These are phyloP conservation scores for Sporisorium reilianum DNA, from an alignment of 1,284 basidiomycete species.

Conservation along the genomic window DNA sequence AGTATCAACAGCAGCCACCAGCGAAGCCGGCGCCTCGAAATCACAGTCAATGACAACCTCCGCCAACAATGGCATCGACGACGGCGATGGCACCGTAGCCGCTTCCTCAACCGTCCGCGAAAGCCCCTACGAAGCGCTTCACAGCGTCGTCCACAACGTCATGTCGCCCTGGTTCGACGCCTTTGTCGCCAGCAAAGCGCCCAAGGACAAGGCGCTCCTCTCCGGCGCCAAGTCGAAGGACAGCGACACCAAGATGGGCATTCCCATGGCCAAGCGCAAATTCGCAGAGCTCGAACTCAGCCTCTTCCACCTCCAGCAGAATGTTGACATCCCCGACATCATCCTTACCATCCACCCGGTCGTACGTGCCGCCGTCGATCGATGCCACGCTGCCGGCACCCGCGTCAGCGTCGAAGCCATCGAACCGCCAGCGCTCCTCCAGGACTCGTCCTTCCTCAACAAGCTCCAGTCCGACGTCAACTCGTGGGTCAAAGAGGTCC, in stretches of 20 bases:
- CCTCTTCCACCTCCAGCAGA: conserved; percentile 94
- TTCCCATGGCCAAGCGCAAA: conserved; percentile 98
- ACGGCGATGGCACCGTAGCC: conserved; percentile 22
- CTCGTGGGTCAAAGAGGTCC: conserved; percentile 97
- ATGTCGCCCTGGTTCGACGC: conserved; percentile 99
- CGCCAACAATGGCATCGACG: conserved; percentile 19
- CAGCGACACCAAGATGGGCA: conserved; percentile 82
- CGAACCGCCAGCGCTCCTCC: conserved; percentile 77
- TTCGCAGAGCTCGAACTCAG: conserved; percentile 98
- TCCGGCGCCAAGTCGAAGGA: conserved; percentile 58
- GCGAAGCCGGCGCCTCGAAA: conserved; percentile 12
- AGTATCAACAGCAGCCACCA: conserved; percentile 4
- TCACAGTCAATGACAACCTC: not conserved
- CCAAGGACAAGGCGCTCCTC: conserved; percentile 47
- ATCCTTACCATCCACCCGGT: conserved; percentile 90
- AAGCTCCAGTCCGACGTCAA: conserved; percentile 94
- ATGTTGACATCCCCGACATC: conserved; percentile 98
- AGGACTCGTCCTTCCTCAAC: conserved; percentile 92
- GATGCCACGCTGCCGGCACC: conserved; percentile 72
- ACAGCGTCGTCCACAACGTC: conserved; percentile 94
- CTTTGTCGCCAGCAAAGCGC: conserved; percentile 77
- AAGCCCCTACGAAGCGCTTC: conserved; percentile 89
- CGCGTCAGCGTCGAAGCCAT: conserved; percentile 83
- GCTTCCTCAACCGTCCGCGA: conserved; percentile 53
- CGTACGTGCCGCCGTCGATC: conserved; percentile 82